Evolutionary conservation across 2,329 filamentous ascomycete species (phyloP).

Genomic region (Hymenoscyphus fructigenus): DNA sequence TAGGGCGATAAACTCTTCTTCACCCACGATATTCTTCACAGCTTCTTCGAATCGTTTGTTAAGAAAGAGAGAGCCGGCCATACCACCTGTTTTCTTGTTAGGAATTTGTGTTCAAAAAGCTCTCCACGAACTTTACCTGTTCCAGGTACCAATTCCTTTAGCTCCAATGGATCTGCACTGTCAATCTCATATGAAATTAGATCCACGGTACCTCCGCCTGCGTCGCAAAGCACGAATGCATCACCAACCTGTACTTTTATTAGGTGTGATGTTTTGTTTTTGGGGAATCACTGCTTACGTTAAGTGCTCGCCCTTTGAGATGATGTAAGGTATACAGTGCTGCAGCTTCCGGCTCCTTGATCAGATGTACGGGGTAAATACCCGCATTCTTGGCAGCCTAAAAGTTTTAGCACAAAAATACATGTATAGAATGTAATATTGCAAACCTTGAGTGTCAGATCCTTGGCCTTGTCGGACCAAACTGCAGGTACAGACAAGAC

Average conservation of each 20-base stretch:
- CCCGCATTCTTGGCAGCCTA: constrained; percentile 19
- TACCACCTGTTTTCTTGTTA: constrained; percentile 20
- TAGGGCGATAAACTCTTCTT: constrained; percentile 34
- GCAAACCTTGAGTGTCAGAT: constrained; percentile 43
- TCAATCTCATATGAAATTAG: too few relatives aligned
- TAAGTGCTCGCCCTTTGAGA: constrained; percentile 32
- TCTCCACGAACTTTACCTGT: too few relatives aligned
- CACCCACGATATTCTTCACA: constrained; percentile 30
- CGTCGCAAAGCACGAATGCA: too few relatives aligned
- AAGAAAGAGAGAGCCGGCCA: constrained; percentile 32
- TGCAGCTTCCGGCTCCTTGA: constrained; percentile 26
- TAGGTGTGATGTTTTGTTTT: too few relatives aligned
- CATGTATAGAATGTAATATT: background rate
- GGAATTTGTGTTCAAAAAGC: background rate
- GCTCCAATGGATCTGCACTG: too few relatives aligned
- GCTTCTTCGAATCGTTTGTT: constrained; percentile 32
- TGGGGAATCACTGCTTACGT: too few relatives aligned
- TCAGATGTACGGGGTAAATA: constrained; percentile 13
- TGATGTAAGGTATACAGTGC: constrained; percentile 23
- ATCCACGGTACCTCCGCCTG: too few relatives aligned
- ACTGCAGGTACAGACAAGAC: constrained; percentile 59
- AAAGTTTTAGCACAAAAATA: constrained; percentile 18
- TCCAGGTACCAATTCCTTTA: too few relatives aligned
- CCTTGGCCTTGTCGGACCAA: constrained; percentile 55
- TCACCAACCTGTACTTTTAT: too few relatives aligned